Conservation (phyloP, 352 stramenopile species). For the Phytophthora pistaciae region DNA sequence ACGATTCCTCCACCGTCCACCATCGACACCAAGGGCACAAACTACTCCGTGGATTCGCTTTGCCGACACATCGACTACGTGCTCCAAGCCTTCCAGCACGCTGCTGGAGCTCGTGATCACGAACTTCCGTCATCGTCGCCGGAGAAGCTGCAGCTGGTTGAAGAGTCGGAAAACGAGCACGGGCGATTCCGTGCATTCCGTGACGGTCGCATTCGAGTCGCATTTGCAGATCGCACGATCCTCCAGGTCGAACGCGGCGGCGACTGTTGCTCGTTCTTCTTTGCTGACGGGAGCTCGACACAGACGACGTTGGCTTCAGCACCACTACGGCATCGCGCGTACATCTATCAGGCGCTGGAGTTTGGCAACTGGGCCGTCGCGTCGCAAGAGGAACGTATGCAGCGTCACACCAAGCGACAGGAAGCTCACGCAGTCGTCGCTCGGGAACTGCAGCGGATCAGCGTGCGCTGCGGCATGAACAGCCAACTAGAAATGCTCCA, state of each 20-base stretch:
- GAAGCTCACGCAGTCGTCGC: slow-evolving; percentile 36
- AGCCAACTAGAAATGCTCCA: background rate
- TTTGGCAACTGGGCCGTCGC: slow-evolving; percentile 78
- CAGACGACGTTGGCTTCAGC: slow-evolving; percentile 53
- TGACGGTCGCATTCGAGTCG: slow-evolving; percentile 68
- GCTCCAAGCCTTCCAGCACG: slow-evolving; percentile 35
- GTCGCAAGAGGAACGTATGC: slow-evolving; percentile 60
- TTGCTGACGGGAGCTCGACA: slow-evolving; percentile 48
- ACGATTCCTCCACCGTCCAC: slow-evolving; percentile 55
- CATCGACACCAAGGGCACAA: slow-evolving; percentile 21
- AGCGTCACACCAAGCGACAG: slow-evolving; percentile 43
- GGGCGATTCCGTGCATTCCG: slow-evolving; percentile 75
- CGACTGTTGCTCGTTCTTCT: slow-evolving; percentile 61
- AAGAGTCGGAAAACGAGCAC: slow-evolving; percentile 54
- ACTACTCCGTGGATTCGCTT: slow-evolving; percentile 21
- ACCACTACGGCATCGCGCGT: slow-evolving; percentile 46
- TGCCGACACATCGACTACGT: slow-evolving; percentile 49
- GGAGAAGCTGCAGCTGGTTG: slow-evolving; percentile 34
- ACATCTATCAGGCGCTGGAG: slow-evolving; percentile 63
- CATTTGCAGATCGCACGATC: slow-evolving; percentile 80
- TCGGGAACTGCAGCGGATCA: slow-evolving; percentile 56
- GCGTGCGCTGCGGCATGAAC: slow-evolving; percentile 54
- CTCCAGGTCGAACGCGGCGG: slow-evolving; percentile 52
- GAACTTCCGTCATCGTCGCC: background rate
- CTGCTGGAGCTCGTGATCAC: background rate